These are phyloP conservation scores for Trametes gibbosa DNA, from an alignment of 768 basidiomycete genomes.

Conservation along the genomic window DNA sequence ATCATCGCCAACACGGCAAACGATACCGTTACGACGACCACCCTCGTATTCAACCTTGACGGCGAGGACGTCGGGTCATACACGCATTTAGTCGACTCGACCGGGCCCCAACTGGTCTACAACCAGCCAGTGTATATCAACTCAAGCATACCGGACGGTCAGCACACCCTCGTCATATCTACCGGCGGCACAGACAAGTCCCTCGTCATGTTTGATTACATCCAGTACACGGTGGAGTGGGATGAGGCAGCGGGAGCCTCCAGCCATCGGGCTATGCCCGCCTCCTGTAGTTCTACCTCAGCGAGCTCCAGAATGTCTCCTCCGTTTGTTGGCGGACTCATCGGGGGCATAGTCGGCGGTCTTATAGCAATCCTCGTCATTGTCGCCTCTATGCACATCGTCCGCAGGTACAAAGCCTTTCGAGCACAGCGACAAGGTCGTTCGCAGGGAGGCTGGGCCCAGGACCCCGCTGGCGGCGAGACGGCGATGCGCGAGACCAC, in stretches of 20 bases:
- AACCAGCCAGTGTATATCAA: conserved; percentile 7
- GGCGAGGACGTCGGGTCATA: background rate
- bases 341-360: conserved; percentile 1
- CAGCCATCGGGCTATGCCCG: background rate
- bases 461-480: background rate
- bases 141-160: background rate
- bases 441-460: background rate
- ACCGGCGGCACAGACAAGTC: background rate
- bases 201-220: conserved; percentile 15
- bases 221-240: conserved; percentile 8
- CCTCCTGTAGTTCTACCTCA: background rate
- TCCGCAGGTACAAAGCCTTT: background rate
- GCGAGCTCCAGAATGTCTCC: background rate
- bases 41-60: conserved; percentile 13
- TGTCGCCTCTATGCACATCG: background rate
- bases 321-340: background rate
- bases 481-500: background rate
- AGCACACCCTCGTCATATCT: conserved; percentile 9
- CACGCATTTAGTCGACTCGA: background rate
- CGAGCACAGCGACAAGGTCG: background rate
- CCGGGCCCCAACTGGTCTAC: background rate
- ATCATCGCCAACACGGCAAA: conserved; percentile 4
- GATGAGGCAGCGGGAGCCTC: no score
- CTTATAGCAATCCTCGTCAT: background rate
- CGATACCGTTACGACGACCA: background rate